Percentiles rank a stretch among this genome's conserved stretches.
Conservation (phyloP, 129 eudicot species). For the Pseudognaphalium luteoalbum region DNA sequence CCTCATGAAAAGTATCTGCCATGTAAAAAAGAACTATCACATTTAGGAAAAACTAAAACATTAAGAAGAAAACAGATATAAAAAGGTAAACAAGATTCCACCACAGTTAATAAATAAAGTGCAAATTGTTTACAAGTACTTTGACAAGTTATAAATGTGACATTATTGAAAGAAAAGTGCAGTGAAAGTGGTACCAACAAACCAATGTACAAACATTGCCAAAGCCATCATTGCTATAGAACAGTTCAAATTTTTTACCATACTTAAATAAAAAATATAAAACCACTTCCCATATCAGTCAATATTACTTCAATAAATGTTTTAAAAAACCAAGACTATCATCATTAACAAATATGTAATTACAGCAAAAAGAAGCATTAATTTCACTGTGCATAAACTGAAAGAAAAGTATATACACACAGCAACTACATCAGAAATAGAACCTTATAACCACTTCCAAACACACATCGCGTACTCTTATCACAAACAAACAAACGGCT, state of each 20-base stretch:
- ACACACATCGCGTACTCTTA: no score
- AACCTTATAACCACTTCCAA: no score
- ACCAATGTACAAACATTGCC: neutral
- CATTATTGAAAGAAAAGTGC: neutral
- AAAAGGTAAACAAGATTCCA: neutral
- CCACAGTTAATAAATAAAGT: neutral
- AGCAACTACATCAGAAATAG: no score
- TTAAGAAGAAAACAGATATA: neutral
- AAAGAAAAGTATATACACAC: no score
- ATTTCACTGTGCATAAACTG: no score
- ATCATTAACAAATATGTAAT: neutral
- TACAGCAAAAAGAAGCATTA: no score
- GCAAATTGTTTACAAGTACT: no score
- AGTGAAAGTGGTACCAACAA: no score
- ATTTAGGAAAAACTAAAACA: neutral
- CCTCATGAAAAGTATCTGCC: slow-evolving; percentile 81
- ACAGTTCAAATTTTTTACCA: neutral
- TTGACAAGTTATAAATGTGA: neutral
- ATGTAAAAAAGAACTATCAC: neutral
- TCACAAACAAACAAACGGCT: slow-evolving; percentile 10
- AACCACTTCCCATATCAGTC: neutral
- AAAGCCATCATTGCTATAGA: neutral
- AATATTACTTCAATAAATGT: neutral
- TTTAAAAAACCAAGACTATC: neutral
- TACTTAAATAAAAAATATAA: no score